These are phyloP conservation scores for Proliferodiscus dingleyae DNA, from an alignment of 2,329 filamentous ascomycete species.

Conservation along the genomic window DNA sequence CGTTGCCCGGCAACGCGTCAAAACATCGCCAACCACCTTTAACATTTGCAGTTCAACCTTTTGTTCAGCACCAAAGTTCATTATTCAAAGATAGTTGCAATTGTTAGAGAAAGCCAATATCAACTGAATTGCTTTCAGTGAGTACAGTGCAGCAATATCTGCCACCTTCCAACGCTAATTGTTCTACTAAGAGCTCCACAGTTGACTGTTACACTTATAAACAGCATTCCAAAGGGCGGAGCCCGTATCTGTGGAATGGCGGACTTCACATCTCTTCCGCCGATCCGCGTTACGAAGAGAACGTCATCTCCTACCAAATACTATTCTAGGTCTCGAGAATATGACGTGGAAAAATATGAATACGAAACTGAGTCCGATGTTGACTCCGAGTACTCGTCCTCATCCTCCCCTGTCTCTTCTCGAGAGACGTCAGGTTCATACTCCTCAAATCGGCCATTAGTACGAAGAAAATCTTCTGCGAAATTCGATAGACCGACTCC, in stretches of 20 bases:
- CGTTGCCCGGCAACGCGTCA: too few species aligned
- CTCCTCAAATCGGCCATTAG: slow-evolving; percentile 27
- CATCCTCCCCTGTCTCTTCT: slow-evolving; percentile 26
- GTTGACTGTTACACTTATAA: too few species aligned
- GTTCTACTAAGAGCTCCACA: too few species aligned
- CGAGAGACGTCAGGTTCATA: slow-evolving; percentile 29
- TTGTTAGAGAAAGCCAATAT: too few species aligned
- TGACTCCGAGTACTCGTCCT: slow-evolving; percentile 37
- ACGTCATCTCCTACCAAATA: slow-evolving; percentile 25
- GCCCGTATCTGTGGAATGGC: slow-evolving; percentile 36
- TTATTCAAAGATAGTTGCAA: too few species aligned
- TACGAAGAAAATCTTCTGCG: slow-evolving; percentile 22
- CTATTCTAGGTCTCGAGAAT: slow-evolving; percentile 14
- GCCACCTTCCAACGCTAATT: too few species aligned
- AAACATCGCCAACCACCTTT: too few species aligned
- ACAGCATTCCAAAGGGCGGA: slow-evolving; percentile 8
- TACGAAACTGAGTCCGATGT: slow-evolving; percentile 38
- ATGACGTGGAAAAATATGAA: slow-evolving; percentile 28
- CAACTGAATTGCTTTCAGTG: too few species aligned
- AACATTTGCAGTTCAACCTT: too few species aligned
- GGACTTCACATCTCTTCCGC: slow-evolving; percentile 43
- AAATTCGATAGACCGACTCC: slow-evolving; percentile 13
- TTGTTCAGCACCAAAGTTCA: too few species aligned
- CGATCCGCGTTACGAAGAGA: slow-evolving; percentile 33
- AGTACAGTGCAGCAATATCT: too few species aligned